A percentile compares a stretch with the other conserved stretches of the same genome.
phyloP scores from a whole-genome alignment of 805 yeast species.

The Cyberlindnera saturnus region DNA sequence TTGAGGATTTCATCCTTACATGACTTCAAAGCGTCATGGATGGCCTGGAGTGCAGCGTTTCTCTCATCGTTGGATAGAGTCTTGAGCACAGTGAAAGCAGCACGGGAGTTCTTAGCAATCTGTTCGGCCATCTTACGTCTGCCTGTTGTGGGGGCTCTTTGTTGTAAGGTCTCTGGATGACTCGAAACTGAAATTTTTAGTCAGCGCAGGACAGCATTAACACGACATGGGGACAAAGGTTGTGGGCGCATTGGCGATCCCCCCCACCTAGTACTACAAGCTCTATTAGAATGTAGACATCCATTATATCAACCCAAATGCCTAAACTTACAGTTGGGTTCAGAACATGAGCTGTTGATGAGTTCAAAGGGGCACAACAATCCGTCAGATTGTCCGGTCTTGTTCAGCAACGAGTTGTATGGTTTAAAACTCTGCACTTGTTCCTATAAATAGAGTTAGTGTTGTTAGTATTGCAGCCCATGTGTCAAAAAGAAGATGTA shows the following conservation, averaged over 20 bases:
- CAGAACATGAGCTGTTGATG: conserved; percentile 17
- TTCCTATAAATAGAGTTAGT: conserved; percentile 7
- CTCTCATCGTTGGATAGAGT: conserved; percentile 70
- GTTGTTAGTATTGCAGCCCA: conserved; percentile 14
- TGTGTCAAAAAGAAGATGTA: not conserved
- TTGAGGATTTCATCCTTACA: conserved; percentile 56
- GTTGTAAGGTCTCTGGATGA: not conserved
- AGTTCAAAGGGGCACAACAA: conserved; percentile 21
- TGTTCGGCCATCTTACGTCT: conserved; percentile 43
- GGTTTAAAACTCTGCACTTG: conserved; percentile 17
- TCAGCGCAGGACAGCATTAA: too few relatives aligned
- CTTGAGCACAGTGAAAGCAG: conserved; percentile 79
- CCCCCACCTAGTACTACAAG: too few relatives aligned
- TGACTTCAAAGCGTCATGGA: conserved; percentile 61
- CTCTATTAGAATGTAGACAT: not conserved
- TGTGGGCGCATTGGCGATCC: too few relatives aligned
- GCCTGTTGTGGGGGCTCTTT: not conserved
- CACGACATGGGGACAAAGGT: too few relatives aligned
- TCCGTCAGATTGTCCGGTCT: conserved; percentile 1
- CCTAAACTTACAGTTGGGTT: conserved; percentile 17
- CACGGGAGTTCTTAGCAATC: conserved; percentile 75
- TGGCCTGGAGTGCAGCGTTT: conserved; percentile 61
- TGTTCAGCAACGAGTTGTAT: conserved; percentile 13
- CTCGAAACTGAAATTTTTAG: too few relatives aligned
- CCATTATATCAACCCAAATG: conserved; percentile 10